Conservation (phyloP, 164 flowering plant genomes). For the Vitis labrusca region DNA sequence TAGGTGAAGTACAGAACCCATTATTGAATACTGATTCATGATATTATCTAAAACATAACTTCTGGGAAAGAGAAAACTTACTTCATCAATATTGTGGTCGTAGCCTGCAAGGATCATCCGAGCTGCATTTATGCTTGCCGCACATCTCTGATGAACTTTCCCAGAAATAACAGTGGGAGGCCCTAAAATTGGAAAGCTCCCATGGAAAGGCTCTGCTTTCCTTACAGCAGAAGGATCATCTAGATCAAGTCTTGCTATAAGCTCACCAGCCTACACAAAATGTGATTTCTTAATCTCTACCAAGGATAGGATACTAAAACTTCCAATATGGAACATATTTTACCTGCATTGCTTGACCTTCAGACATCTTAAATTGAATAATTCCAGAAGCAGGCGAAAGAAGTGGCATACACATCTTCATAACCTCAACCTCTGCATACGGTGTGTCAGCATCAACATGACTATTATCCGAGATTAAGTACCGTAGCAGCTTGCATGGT, state of each 20-base stretch:
- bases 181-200: conserved; percentile 88
- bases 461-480: conserved; percentile 74
- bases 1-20: not conserved
- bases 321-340: conserved; percentile 4
- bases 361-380: conserved; percentile 81
- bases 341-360: conserved; percentile 99
- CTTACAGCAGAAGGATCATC: conserved; percentile 99
- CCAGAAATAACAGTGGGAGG: conserved; percentile 95
- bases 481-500: conserved; percentile 97
- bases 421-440: conserved; percentile 98
- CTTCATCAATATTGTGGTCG: conserved; percentile 92
- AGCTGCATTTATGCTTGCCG: conserved; percentile 89
- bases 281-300: conserved; percentile 4
- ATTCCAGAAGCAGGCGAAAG: conserved; percentile 96
- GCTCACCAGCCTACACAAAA: conserved; percentile 81
- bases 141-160: conserved; percentile 97
- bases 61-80: conserved; percentile 27
- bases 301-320: not conserved
- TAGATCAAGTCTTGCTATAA: conserved; percentile 88
- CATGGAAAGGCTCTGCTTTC: conserved; percentile 94
- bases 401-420: conserved; percentile 99
- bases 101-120: conserved; percentile 98
- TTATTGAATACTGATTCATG: not conserved
- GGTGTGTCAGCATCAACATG: conserved; percentile 94
- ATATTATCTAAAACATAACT: too few relatives aligned